Evolutionary conservation across 768 basidiomycete species (phyloP).

Genomic region (Tylopilus sp.): DNA sequence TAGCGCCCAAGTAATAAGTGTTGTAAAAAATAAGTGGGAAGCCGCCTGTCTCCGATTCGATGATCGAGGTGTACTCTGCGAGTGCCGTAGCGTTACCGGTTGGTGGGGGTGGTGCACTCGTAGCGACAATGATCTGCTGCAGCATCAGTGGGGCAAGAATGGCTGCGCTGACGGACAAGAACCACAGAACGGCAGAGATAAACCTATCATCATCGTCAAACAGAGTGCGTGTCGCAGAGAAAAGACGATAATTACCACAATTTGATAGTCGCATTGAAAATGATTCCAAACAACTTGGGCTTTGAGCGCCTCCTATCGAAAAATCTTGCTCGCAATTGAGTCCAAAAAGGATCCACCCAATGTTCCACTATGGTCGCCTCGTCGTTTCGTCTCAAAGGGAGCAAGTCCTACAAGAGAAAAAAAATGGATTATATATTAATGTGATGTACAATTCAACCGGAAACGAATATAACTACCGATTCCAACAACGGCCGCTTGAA

Average conservation of each 20-base stretch:
- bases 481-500: constrained; percentile 27
- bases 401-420: constrained; percentile 18
- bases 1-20: constrained; percentile 22
- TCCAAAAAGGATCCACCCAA: constrained; percentile 26
- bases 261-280: constrained; percentile 15
- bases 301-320: constrained; percentile 14
- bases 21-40: constrained; percentile 26
- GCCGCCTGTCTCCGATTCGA: constrained; percentile 25
- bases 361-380: constrained; percentile 22
- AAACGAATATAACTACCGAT: constrained; percentile 29
- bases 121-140: constrained; percentile 28
- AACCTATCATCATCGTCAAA: constrained; percentile 13
- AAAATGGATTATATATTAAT: constrained; percentile 14
- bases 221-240: not conserved
- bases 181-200: constrained; percentile 28
- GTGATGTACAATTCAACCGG: constrained; percentile 20
- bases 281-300: constrained; percentile 15
- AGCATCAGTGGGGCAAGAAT: constrained; percentile 25
- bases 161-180: constrained; percentile 20
- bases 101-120: constrained; percentile 18
- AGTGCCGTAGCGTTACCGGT: constrained; percentile 18
- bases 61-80: constrained; percentile 17
- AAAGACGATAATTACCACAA: constrained; percentile 13
- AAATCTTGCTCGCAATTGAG: constrained; percentile 16
- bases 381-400: constrained; percentile 25